These are phyloP conservation scores for Wilhelminamyces savonicus DNA, from an alignment of 805 yeast genomes.

Conservation along the genomic window DNA sequence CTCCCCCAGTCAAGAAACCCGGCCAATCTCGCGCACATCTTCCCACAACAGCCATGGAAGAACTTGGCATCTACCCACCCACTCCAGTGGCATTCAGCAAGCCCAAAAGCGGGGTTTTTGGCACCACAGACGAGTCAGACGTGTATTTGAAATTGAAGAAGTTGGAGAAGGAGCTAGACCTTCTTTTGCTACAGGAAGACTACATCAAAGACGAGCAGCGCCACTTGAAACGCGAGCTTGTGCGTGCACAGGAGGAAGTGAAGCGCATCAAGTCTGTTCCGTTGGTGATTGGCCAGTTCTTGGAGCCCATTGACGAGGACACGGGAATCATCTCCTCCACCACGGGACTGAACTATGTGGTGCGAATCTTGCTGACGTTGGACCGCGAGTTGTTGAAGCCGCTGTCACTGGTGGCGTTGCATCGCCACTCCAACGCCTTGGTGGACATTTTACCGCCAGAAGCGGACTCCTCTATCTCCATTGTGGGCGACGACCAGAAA, in stretches of 20 bases:
- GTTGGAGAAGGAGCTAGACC: conserved; percentile 84
- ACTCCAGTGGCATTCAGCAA: conserved; percentile 6
- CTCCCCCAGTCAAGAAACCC: no score
- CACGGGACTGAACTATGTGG: conserved; percentile 96
- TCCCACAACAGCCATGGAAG: no score
- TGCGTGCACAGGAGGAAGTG: conserved; percentile 97
- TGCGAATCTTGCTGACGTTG: conserved; percentile 86
- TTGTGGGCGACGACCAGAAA: conserved; percentile 89
- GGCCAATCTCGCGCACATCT: no score
- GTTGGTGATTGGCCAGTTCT: conserved; percentile 93
- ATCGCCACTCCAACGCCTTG: conserved; percentile 96
- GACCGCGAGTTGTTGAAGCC: conserved; percentile 94
- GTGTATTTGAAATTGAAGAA: conserved; percentile 80
- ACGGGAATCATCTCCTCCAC: conserved; percentile 97
- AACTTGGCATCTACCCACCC: conserved; percentile 23
- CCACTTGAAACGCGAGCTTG: conserved; percentile 86
- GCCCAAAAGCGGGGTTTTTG: conserved; percentile 6
- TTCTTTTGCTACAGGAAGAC: conserved; percentile 84
- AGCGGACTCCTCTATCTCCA: conserved; percentile 94
- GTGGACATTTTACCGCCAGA: conserved; percentile 98
- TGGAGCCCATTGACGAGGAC: conserved; percentile 94
- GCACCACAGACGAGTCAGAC: conserved; percentile 44
- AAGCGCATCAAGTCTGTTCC: conserved; percentile 97
- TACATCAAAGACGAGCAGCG: conserved; percentile 98
- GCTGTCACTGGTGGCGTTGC: conserved; percentile 92